phyloP scores from a whole-genome alignment of 305 asterid genomes.

The Plantago lanceolata region DNA sequence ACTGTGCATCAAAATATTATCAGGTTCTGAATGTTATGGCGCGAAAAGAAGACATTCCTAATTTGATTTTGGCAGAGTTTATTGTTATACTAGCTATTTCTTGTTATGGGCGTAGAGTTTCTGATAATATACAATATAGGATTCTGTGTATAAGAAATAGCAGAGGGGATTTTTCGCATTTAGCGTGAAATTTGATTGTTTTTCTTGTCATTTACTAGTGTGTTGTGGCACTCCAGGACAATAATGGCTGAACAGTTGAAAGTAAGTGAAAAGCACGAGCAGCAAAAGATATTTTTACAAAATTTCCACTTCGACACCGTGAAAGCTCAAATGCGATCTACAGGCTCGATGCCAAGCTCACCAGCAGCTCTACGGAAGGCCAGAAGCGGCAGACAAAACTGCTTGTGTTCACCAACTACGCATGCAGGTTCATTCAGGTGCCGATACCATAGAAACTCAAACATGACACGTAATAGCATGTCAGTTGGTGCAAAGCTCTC shows the following conservation, averaged over 20 bases:
- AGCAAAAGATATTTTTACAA: constrained; percentile 30
- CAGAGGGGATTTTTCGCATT: neutral
- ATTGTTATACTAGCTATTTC: too few relatives aligned
- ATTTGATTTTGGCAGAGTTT: too few relatives aligned
- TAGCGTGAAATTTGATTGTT: neutral
- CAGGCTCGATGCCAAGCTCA: constrained; percentile 38
- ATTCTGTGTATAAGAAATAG: too few relatives aligned
- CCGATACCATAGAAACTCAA: constrained; percentile 37
- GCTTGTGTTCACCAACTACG: constrained; percentile 60
- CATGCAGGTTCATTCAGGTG: constrained; percentile 58
- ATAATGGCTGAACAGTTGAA: constrained; percentile 35
- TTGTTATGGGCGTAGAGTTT: too few relatives aligned
- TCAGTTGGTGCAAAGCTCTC: constrained; percentile 45
- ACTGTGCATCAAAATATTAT: too few relatives aligned
- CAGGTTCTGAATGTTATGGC: too few relatives aligned
- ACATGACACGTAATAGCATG: constrained; percentile 30
- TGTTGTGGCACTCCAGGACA: constrained; percentile 22
- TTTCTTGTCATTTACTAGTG: neutral
- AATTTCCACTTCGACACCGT: constrained; percentile 26
- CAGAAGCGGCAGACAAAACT: constrained; percentile 33
- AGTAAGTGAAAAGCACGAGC: constrained; percentile 18
- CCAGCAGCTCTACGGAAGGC: constrained; percentile 34
- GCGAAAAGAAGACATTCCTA: too few relatives aligned
- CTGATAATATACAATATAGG: too few relatives aligned
- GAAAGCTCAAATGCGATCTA: constrained; percentile 24